Percentiles rank a stretch among this genome's conserved stretches.
phyloP scores from a whole-genome alignment of 2,329 filamentous ascomycete species.

The Diaporthe citriasiana region DNA sequence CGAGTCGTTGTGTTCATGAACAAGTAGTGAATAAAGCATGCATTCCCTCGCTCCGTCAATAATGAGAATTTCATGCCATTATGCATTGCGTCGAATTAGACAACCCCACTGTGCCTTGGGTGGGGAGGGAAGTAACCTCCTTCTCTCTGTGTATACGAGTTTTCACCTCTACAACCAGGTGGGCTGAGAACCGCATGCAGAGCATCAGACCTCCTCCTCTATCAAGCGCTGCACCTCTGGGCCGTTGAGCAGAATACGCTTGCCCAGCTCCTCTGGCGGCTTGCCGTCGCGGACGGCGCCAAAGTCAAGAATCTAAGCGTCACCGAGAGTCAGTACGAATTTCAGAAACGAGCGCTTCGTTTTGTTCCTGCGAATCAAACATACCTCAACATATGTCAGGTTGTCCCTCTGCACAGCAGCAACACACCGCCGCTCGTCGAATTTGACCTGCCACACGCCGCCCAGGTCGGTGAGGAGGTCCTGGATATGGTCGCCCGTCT shows the following conservation, averaged over 20 bases:
- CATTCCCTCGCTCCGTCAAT: slow-evolving; percentile 9
- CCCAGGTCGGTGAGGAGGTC: slow-evolving; percentile 93
- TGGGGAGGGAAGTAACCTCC: neutral
- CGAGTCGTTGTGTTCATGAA: neutral
- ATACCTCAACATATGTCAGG: slow-evolving; percentile 95
- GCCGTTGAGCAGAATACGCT: slow-evolving; percentile 78
- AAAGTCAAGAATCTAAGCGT: slow-evolving; percentile 90
- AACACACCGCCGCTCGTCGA: slow-evolving; percentile 94
- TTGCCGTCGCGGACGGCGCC: slow-evolving; percentile 92
- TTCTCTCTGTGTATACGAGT: neutral
- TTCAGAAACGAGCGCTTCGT: neutral
- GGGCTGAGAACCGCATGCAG: neutral
- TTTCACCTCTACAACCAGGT: neutral
- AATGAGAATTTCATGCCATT: slow-evolving; percentile 19
- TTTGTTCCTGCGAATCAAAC: slow-evolving; percentile 48
- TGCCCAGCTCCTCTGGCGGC: slow-evolving; percentile 81
- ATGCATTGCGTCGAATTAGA: slow-evolving; percentile 22
- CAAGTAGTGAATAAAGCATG: neutral
- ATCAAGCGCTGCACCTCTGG: slow-evolving; percentile 66
- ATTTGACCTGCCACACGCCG: slow-evolving; percentile 99
- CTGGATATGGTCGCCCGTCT: slow-evolving; percentile 90
- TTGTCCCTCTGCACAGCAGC: slow-evolving; percentile 94
- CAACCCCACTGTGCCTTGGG: neutral
- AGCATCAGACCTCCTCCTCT: slow-evolving; percentile 58
- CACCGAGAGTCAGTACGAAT: slow-evolving; percentile 45